A percentile compares a stretch with the other conserved stretches of the same genome.
Evolutionary conservation across 2,329 filamentous ascomycete genomes (phyloP).

Genomic region (Penicillium frequentans): DNA sequence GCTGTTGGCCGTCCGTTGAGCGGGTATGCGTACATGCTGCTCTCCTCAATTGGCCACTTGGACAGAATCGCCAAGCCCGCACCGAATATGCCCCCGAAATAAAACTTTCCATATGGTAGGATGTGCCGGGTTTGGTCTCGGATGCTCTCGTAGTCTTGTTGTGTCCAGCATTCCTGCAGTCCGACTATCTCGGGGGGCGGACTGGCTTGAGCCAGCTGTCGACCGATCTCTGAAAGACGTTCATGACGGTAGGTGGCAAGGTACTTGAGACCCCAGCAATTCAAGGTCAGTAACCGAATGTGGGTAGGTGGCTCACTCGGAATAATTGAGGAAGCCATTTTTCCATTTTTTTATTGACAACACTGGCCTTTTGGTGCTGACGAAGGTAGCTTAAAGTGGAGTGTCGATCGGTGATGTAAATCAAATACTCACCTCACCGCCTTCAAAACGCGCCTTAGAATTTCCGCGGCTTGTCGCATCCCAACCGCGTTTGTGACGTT

Average conservation of each 20-base stretch:
- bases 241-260: conserved; percentile 75
- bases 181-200: conserved; percentile 81
- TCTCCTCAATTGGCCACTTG: conserved; percentile 89
- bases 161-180: conserved; percentile 94
- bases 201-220: conserved; percentile 66
- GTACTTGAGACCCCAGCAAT: conserved; percentile 95
- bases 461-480: conserved; percentile 6
- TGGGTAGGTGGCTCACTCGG: conserved; percentile 49
- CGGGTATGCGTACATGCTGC: conserved; percentile 81
- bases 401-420: conserved; percentile 12
- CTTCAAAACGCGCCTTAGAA: conserved; percentile 7
- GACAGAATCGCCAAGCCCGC: conserved; percentile 86
- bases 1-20: conserved; percentile 91
- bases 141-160: conserved; percentile 78
- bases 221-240: conserved; percentile 81
- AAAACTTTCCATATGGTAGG: conserved; percentile 91
- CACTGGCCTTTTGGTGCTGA: neutral
- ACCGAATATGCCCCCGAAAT: conserved; percentile 84
- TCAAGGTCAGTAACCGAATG: conserved; percentile 82
- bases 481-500: conserved; percentile 2
- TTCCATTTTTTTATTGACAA: conserved; percentile 14
- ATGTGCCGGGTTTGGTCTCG: conserved; percentile 70
- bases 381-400: neutral
- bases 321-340: conserved; percentile 17
- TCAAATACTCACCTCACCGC: conserved; percentile 6